Evolutionary conservation across 805 yeast species (phyloP), one percentile per base, ranked within the genome.

Genomic region (Candida caryicola): DNA sequence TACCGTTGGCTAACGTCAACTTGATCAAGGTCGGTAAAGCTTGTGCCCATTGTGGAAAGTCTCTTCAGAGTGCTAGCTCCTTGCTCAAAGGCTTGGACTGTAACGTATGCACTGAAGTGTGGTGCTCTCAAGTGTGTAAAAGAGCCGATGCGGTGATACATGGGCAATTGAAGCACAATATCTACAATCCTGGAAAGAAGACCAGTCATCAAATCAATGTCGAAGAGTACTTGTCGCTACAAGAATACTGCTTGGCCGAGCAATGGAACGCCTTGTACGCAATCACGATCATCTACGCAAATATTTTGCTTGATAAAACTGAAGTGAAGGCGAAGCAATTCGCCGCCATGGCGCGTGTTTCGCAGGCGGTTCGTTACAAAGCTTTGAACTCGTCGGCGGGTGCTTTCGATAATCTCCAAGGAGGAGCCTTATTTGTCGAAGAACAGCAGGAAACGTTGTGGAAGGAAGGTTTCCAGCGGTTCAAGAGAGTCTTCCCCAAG

Each of bases 231-330:
- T 57, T 59, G 19, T 65, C 59, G 17, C 76, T 79, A 50, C 83
- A 79, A 45, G 71, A 74, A 21, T 82, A 71, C 54, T 83, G 90
- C 54, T 62, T 74, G 34, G 76, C 76, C 23, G 77, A 81, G 47
- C 74, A 78, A 42, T 81, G 91, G 82, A 73, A 72, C 38, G 87
- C 85, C 0, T 78, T 82, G 8, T 83, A 74, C 55, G 80, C 86
- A 1, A 67, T 80, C 30, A 82, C 84, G 0, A 51, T 79, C 28
- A 72, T 81, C 9, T 69, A 76, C 44, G 76, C 85, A 7, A 62
- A 66, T 28, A 47, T 64, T 23, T 31, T 72, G 12, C 48, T 59
- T 30, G 80, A 77, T 43, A 69, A 70, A 36, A 47, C 67, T 2
- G 73, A 71, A 3, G 46, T 55, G 4, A 56, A 71, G 16, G 45